These are phyloP conservation scores for Kodamaea hsintzibuensis DNA, from an alignment of 805 yeast species.

Conservation along the genomic window DNA sequence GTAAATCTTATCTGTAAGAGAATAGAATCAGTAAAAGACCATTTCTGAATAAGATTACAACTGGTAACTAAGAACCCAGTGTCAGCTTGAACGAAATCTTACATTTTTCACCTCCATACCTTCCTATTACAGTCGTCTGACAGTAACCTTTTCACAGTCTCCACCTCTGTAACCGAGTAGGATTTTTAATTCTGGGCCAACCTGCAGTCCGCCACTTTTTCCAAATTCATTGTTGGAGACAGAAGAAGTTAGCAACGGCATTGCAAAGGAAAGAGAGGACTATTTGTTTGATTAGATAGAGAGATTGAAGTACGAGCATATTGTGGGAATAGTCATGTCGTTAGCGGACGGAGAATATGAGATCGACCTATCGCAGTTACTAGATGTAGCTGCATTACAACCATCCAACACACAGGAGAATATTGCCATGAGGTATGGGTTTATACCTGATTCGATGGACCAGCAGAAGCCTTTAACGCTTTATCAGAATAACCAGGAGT, in stretches of 20 bases:
- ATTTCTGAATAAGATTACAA: too few species aligned
- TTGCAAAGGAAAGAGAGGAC: not conserved
- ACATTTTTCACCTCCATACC: not conserved
- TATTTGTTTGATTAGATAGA: too few species aligned
- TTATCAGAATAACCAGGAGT: conserved; percentile 35
- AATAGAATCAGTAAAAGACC: not conserved
- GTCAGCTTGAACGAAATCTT: too few species aligned
- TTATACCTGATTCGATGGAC: conserved; percentile 43
- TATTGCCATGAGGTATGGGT: conserved; percentile 40
- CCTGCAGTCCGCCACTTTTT: not conserved
- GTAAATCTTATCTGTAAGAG: not conserved
- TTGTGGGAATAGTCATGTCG: conserved; percentile 19
- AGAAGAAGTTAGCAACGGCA: not conserved
- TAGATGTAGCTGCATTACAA: conserved; percentile 13
- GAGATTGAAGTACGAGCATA: not conserved
- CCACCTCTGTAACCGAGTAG: not conserved
- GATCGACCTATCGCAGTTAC: conserved; percentile 34
- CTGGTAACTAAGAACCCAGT: too few species aligned
- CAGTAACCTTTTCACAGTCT: not conserved
- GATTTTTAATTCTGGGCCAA: not conserved
- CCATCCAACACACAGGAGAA: conserved; percentile 14
- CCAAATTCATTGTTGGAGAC: not conserved
- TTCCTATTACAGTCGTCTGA: not conserved
- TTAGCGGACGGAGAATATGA: conserved; percentile 47
- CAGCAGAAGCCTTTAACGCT: conserved; percentile 32